Evolutionary conservation across 2,329 filamentous ascomycete species (phyloP).

Genomic region (Botrytis elliptica): DNA sequence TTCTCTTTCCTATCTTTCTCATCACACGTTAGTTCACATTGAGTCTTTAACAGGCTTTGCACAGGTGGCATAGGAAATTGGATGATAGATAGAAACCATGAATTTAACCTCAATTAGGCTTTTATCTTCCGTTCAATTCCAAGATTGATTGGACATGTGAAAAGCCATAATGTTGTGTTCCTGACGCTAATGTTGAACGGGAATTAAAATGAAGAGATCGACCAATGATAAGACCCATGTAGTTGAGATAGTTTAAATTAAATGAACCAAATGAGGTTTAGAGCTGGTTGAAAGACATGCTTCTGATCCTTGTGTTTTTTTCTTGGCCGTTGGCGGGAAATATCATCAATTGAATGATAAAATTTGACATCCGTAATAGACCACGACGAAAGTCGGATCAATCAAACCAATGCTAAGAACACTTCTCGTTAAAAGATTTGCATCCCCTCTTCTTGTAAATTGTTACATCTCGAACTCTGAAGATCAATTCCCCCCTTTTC

Average conservation of each 20-base stretch:
- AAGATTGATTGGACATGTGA: constrained; percentile 3
- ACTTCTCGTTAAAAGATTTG: constrained; percentile 7
- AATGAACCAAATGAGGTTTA: constrained; percentile 11
- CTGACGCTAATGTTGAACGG: constrained; percentile 27
- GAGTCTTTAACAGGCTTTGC: constrained; percentile 7
- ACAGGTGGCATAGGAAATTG: constrained; percentile 17
- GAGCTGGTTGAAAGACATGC: not conserved
- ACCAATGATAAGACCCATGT: constrained; percentile 16
- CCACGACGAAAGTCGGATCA: not conserved
- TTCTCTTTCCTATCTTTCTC: not conserved
- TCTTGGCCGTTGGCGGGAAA: not conserved
- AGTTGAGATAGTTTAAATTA: constrained; percentile 13
- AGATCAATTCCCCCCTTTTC: not conserved
- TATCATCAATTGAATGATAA: constrained; percentile 5
- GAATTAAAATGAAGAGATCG: constrained; percentile 15
- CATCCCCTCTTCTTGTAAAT: not conserved
- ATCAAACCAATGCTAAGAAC: not conserved
- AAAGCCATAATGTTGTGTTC: constrained; percentile 18
- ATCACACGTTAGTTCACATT: constrained; percentile 2
- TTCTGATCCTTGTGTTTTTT: constrained; percentile 9
- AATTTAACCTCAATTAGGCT: constrained; percentile 4
- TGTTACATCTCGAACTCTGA: not conserved
- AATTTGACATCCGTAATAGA: not conserved
- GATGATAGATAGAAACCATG: not conserved
- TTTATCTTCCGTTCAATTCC: not conserved